Evolutionary conservation across 2,329 filamentous ascomycete species (phyloP).

Genomic region (Verticillium nubilum): DNA sequence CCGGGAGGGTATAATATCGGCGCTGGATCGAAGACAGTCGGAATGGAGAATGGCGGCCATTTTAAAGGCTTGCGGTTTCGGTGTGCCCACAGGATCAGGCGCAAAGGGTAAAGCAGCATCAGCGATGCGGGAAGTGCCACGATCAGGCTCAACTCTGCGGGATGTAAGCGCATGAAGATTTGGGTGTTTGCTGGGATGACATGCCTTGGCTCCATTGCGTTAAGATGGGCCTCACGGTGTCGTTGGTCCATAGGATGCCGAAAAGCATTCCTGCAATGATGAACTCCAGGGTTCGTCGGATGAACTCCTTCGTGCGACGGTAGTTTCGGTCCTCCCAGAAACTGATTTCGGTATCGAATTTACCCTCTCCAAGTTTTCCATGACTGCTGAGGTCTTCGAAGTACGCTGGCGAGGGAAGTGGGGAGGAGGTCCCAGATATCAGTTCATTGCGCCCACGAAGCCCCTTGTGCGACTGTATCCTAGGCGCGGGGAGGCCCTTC

Average conservation of each 20-base stretch:
- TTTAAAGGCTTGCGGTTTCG: constrained; percentile 29
- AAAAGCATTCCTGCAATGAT: constrained; percentile 44
- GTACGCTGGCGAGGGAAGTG: constrained; percentile 42
- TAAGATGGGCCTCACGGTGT: constrained; percentile 38
- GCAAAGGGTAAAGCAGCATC: constrained; percentile 52
- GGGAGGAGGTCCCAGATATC: constrained; percentile 50
- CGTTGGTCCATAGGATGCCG: constrained; percentile 41
- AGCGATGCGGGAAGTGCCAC: constrained; percentile 32
- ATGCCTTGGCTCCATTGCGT: constrained; percentile 45
- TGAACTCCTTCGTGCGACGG: constrained; percentile 43
- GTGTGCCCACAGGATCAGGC: constrained; percentile 47
- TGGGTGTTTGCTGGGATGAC: constrained; percentile 1
- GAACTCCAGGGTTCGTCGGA: constrained; percentile 48
- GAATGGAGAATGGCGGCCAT: constrained; percentile 47
- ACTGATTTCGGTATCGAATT: not conserved
- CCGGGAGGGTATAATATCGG: constrained; percentile 81
- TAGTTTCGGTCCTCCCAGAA: constrained; percentile 18
- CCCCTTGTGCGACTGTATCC: constrained; percentile 69
- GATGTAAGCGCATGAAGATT: constrained; percentile 12
- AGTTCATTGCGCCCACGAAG: constrained; percentile 56
- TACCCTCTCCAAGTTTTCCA: constrained; percentile 20
- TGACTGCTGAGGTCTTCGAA: constrained; percentile 27
- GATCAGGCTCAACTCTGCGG: constrained; percentile 37
- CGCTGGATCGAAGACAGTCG: constrained; percentile 81
- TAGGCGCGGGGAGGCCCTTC: constrained; percentile 78